These are phyloP conservation scores for Paramarasmius palmivorus DNA, from an alignment of 1,284 basidiomycete species.

Conservation along the genomic window DNA sequence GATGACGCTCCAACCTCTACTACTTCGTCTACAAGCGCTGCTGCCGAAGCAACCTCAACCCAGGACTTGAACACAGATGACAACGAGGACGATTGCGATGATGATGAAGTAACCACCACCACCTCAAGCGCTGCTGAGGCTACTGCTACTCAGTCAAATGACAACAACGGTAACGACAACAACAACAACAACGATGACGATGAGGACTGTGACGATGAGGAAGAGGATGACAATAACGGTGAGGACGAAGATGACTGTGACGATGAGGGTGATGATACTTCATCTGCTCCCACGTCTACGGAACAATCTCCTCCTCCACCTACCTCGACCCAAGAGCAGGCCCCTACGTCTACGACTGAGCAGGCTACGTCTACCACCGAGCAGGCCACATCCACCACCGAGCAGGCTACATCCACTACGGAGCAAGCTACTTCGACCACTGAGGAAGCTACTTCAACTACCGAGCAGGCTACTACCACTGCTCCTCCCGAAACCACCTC, in stretches of 20 bases:
- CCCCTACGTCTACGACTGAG: conserved; percentile 15
- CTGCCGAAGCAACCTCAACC: too few relatives aligned
- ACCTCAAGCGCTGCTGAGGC: conserved; percentile 20
- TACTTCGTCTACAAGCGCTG: too few relatives aligned
- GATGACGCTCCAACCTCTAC: too few relatives aligned
- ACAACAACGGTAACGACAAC: conserved; percentile 11
- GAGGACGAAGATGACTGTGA: conserved; percentile 28
- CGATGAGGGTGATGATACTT: conserved; percentile 29
- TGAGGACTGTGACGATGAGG: conserved; percentile 16
- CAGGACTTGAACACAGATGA: too few relatives aligned
- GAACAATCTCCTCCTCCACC: conserved; percentile 15
- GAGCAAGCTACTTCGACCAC: conserved; percentile 18
- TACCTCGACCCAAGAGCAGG: conserved; percentile 14
- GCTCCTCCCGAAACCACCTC: conserved; percentile 8
- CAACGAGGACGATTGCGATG: too few relatives aligned
- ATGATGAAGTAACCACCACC: neutral
- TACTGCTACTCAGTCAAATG: conserved; percentile 19
- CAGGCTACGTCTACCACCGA: conserved; percentile 12
- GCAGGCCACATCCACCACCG: conserved; percentile 16
- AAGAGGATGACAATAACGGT: conserved; percentile 18
- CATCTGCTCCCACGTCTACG: conserved; percentile 19
- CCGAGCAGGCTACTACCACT: conserved; percentile 11
- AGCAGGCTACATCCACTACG: conserved; percentile 15
- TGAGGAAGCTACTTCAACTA: conserved; percentile 17
- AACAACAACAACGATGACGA: conserved; percentile 20